These are phyloP conservation scores for Onygena corvina DNA, from an alignment of 2,329 filamentous ascomycete genomes.

Conservation along the genomic window DNA sequence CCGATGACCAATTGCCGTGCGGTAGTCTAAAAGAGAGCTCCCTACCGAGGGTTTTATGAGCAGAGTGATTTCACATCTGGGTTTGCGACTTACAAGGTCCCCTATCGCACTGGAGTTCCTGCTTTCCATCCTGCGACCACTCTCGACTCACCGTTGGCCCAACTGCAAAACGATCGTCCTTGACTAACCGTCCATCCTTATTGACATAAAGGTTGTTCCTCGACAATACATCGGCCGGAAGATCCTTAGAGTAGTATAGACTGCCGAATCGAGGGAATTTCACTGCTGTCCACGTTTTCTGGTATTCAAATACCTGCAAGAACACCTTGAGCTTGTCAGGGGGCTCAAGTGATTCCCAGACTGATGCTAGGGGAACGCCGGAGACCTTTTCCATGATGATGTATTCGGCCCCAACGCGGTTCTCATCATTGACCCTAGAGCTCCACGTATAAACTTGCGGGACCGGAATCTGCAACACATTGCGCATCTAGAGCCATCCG, in stretches of 20 bases:
- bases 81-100: conserved; percentile 27
- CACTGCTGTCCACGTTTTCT: conserved; percentile 23
- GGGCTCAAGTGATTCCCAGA: conserved; percentile 23
- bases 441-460: conserved; percentile 11
- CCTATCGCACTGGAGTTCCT: conserved; percentile 22
- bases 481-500: background rate
- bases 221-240: background rate
- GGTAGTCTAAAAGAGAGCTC: conserved; percentile 23
- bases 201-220: conserved; percentile 9
- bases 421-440: conserved; percentile 12
- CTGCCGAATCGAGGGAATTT: conserved; percentile 21
- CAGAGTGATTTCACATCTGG: conserved; percentile 10
- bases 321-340: conserved; percentile 19
- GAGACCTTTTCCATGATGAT: conserved; percentile 23
- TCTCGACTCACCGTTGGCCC: conserved; percentile 28
- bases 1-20: conserved; percentile 23
- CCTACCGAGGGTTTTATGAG: conserved; percentile 16
- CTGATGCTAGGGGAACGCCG: conserved; percentile 20
- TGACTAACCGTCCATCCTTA: conserved; percentile 3
- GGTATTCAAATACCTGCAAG: conserved; percentile 20
- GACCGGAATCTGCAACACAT: conserved; percentile 1
- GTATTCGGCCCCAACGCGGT: conserved; percentile 18
- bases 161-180: conserved; percentile 22
- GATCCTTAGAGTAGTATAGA: conserved; percentile 19
- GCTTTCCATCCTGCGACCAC: conserved; percentile 24